These are phyloP conservation scores for Glomus cerebriforme DNA, from an alignment of 192 early-diverging fungal species.

Conservation along the genomic window DNA sequence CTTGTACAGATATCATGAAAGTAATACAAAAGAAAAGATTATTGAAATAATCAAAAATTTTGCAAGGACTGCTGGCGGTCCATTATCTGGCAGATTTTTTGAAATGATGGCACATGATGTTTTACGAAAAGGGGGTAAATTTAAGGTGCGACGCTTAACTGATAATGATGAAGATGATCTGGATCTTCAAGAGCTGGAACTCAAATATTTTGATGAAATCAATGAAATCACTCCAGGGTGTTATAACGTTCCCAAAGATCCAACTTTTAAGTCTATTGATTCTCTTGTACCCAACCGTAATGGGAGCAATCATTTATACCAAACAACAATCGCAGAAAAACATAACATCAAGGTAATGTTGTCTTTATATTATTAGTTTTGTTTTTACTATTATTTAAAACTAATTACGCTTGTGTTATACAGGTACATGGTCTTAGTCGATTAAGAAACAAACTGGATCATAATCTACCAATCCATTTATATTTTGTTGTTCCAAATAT, in stretches of 20 bases:
- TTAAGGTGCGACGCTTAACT: conserved; percentile 4
- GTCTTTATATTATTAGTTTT: not conserved
- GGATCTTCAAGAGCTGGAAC: not conserved
- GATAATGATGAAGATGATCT: not conserved
- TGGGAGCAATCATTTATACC: conserved; percentile 1
- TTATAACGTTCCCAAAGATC: conserved; percentile 11
- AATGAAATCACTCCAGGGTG: not conserved
- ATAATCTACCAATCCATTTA: not conserved
- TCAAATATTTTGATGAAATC: not conserved
- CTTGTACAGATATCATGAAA: not conserved
- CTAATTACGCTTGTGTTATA: not conserved
- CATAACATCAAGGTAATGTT: conserved; percentile 2
- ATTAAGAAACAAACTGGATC: not conserved
- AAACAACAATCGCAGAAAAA: conserved; percentile 9
- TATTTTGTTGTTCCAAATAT: conserved; percentile 9
- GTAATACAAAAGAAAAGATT: conserved; percentile 11
- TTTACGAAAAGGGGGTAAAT: not conserved
- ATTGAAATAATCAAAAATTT: not conserved
- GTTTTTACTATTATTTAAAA: not conserved
- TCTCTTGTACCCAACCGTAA: not conserved
- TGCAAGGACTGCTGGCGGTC: not conserved
- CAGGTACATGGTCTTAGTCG: not conserved
- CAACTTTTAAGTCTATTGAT: not conserved
- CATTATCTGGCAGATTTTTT: not conserved
- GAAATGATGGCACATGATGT: conserved; percentile 16